These are phyloP conservation scores for Pisolithus marmoratus DNA, from an alignment of 768 basidiomycete species.

Conservation along the genomic window DNA sequence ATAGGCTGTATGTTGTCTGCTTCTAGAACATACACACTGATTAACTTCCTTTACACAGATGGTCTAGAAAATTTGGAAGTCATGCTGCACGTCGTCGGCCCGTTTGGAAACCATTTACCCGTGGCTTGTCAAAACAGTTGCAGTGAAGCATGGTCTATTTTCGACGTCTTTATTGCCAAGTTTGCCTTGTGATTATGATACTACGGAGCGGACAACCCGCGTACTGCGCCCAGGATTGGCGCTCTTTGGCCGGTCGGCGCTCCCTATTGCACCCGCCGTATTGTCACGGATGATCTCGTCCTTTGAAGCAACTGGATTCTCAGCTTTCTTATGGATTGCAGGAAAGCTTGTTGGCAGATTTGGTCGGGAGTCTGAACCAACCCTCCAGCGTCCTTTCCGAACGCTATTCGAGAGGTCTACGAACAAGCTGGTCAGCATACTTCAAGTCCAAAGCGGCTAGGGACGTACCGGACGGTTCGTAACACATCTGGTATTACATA, in stretches of 20 bases:
- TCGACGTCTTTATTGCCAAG: conserved; percentile 74
- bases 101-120: conserved; percentile 81
- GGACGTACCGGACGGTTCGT: conserved; percentile 85
- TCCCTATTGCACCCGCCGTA: conserved; percentile 64
- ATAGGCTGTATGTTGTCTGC: conserved; percentile 54
- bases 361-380: conserved; percentile 55
- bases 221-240: conserved; percentile 79
- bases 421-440: conserved; percentile 55
- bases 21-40: not conserved
- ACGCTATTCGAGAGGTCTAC: conserved; percentile 74
- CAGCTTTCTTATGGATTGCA: conserved; percentile 91
- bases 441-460: conserved; percentile 64
- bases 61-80: conserved; percentile 88
- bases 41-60: conserved; percentile 40
- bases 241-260: conserved; percentile 66
- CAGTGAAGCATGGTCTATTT: conserved; percentile 74
- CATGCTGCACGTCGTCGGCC: conserved; percentile 80
- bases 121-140: conserved; percentile 71
- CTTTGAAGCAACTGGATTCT: conserved; percentile 76
- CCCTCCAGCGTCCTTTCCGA: conserved; percentile 52
- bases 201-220: conserved; percentile 80
- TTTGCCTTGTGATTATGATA: conserved; percentile 69
- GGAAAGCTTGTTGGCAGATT: conserved; percentile 81
- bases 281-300: conserved; percentile 68
- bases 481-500: not conserved